Evolutionary conservation across 768 basidiomycete genomes (phyloP).

Genomic region (Bullera alba): DNA sequence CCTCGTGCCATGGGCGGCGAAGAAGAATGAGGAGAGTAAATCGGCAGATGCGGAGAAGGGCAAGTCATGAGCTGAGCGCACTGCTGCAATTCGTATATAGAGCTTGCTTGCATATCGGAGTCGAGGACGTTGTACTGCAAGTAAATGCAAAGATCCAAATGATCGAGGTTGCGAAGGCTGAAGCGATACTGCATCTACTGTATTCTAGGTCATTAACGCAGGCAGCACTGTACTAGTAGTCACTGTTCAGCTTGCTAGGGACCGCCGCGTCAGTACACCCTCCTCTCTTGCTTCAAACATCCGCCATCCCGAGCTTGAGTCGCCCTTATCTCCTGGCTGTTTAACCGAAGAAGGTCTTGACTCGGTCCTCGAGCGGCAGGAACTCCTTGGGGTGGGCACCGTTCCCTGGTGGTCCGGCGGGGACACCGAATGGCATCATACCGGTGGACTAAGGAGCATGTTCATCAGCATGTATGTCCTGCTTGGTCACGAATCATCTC

Average conservation of each 20-base stretch:
- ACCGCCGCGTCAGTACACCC: no score
- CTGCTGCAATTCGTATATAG: neutral
- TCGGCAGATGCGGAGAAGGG: neutral
- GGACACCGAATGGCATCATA: constrained; percentile 45
- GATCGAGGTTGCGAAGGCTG: no score
- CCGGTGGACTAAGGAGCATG: constrained; percentile 19
- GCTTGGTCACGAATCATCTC: no score
- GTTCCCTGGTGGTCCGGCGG: constrained; percentile 23
- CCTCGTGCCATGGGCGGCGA: constrained; percentile 4
- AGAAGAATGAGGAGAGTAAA: constrained; percentile 2
- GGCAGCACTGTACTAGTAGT: no score
- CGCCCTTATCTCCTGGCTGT: no score
- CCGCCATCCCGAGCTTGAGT: no score
- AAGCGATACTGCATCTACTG: no score
- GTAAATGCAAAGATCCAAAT: no score
- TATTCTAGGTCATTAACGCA: no score
- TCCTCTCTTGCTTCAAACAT: no score
- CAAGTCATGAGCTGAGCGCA: neutral
- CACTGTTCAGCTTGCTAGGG: no score
- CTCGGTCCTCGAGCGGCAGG: constrained; percentile 40
- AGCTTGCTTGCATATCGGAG: neutral
- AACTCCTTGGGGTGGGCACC: constrained; percentile 31
- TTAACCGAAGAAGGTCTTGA: constrained; percentile 36
- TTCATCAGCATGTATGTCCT: neutral
- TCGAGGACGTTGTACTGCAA: no score